These are phyloP conservation scores for Ganoderma lingzhi DNA, from an alignment of 1,284 basidiomycete genomes.

Conservation along the genomic window DNA sequence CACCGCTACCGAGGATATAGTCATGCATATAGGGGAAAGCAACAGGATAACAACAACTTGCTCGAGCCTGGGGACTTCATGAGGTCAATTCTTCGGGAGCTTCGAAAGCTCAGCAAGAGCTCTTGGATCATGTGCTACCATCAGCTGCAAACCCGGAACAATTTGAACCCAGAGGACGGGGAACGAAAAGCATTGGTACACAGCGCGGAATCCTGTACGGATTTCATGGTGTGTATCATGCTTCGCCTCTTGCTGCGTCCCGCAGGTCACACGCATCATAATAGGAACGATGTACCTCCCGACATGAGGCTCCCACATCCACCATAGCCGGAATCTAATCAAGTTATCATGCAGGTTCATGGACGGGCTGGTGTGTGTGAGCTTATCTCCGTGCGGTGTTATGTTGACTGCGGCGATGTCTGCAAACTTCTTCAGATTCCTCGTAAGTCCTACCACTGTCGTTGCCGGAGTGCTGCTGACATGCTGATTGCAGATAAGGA, in stretches of 20 bases:
- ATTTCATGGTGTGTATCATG: slow-evolving; percentile 3
- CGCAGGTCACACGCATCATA: background rate
- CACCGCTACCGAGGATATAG: background rate
- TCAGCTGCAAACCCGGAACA: background rate
- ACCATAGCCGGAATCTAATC: background rate
- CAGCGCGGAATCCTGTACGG: background rate
- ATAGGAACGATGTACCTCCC: too few species aligned
- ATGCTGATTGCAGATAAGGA: slow-evolving; percentile 57
- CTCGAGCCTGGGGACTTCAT: background rate
- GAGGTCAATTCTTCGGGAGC: background rate
- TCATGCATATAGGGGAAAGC: background rate
- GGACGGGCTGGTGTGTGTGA: slow-evolving; percentile 66
- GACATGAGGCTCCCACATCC: background rate
- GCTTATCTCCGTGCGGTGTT: background rate
- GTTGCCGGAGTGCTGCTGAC: background rate
- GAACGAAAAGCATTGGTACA: background rate
- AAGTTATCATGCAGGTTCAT: slow-evolving; percentile 58
- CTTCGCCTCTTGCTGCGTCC: background rate
- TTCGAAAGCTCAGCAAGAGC: background rate
- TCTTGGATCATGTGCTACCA: background rate
- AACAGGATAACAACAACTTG: background rate
- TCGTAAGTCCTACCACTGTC: slow-evolving; percentile 29
- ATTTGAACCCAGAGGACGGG: background rate
- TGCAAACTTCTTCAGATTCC: slow-evolving; percentile 33
- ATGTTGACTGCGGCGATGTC: background rate